Percentiles rank a stretch among this genome's conserved stretches.
These are phyloP conservation scores for Beauveria asiatica DNA, from an alignment of 2,329 filamentous ascomycete species.

Conservation along the genomic window DNA sequence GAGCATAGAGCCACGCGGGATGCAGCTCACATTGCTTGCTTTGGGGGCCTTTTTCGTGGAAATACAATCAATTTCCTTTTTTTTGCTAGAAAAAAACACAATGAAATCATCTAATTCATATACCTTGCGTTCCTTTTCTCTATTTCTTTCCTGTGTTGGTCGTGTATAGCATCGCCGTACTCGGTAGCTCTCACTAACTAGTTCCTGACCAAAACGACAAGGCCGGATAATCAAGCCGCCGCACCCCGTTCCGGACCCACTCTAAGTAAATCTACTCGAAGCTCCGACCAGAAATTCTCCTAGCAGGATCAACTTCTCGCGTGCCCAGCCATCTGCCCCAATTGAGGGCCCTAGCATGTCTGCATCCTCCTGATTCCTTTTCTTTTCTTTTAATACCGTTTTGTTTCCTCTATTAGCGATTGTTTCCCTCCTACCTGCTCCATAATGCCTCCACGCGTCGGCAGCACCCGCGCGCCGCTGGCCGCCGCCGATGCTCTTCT, in stretches of 20 bases:
- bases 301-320: slow-evolving; percentile 11
- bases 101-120: background rate
- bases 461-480: slow-evolving; percentile 20
- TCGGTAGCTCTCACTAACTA: too few relatives aligned
- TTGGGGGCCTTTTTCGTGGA: background rate
- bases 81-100: background rate
- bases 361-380: background rate
- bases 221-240: slow-evolving; percentile 9
- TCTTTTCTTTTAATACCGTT: background rate
- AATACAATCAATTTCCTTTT: background rate
- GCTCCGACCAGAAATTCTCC: slow-evolving; percentile 1
- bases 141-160: background rate
- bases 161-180: background rate
- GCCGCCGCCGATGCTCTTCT: slow-evolving; percentile 24
- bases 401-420: background rate
- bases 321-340: slow-evolving; percentile 11
- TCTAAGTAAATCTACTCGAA: slow-evolving; percentile 2
- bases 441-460: slow-evolving; percentile 20
- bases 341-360: slow-evolving; percentile 19
- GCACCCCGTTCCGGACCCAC: background rate
- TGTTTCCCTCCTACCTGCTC: background rate
- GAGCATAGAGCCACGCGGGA: background rate
- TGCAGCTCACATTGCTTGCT: background rate
- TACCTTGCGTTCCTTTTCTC: background rate
- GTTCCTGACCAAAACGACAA: too few relatives aligned